phyloP scores from a whole-genome alignment of 1,284 basidiomycete species.

The Takashimella koratensis region DNA sequence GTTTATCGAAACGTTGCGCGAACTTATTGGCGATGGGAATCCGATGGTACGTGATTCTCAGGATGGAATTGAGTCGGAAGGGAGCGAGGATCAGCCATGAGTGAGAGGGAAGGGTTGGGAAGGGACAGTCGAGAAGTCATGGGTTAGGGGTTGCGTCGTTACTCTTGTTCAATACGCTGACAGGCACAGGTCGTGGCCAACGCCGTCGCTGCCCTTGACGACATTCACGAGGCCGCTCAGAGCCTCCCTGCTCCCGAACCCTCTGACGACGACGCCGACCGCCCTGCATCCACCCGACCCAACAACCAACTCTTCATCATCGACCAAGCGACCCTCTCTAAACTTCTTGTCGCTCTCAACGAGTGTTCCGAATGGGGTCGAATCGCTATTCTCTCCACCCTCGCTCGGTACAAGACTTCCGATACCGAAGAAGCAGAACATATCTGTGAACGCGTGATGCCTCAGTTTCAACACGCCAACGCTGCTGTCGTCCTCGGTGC shows the following conservation, averaged over 20 bases:
- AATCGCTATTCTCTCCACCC: constrained; percentile 82
- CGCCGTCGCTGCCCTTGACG: constrained; percentile 91
- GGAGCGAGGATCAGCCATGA: background rate
- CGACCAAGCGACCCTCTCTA: constrained; percentile 74
- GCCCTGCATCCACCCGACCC: constrained; percentile 57
- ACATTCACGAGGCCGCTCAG: constrained; percentile 67
- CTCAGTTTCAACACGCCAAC: constrained; percentile 97
- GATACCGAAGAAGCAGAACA: constrained; percentile 96
- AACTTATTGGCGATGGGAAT: constrained; percentile 72
- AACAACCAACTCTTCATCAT: constrained; percentile 64
- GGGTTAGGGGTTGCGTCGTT: background rate
- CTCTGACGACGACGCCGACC: constrained; percentile 33
- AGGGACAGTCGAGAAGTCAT: background rate
- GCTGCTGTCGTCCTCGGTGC: constrained; percentile 92
- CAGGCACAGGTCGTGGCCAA: constrained; percentile 83
- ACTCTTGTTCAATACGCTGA: too few relatives aligned
- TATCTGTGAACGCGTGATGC: constrained; percentile 96
- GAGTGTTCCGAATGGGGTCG: constrained; percentile 99
- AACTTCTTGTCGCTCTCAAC: constrained; percentile 90
- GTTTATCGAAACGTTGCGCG: constrained; percentile 79
- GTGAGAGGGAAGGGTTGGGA: background rate
- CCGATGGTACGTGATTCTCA: constrained; percentile 70
- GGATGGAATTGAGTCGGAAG: background rate
- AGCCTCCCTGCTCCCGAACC: constrained; percentile 30
- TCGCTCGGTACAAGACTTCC: constrained; percentile 74